These are phyloP conservation scores for Alternaria rosae DNA, from an alignment of 2,329 filamentous ascomycete genomes.

Conservation along the genomic window DNA sequence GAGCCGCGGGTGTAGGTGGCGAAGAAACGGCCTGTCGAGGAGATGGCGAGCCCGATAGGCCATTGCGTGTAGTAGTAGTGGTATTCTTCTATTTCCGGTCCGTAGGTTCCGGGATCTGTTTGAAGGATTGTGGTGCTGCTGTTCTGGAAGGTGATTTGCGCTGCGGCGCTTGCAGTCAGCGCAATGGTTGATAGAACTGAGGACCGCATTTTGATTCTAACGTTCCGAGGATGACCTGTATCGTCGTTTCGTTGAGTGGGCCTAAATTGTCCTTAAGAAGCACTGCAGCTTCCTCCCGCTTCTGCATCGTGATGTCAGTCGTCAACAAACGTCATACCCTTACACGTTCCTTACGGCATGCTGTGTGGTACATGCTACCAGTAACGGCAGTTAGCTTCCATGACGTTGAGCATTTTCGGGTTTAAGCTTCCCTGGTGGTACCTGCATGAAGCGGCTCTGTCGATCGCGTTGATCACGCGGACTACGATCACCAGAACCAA, in stretches of 20 bases:
- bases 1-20: constrained; percentile 59
- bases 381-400: constrained; percentile 1
- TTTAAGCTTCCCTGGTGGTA: constrained; percentile 4
- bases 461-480: neutral
- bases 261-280: neutral
- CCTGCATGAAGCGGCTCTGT: constrained; percentile 6
- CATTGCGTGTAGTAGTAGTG: constrained; percentile 59
- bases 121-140: constrained; percentile 47
- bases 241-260: neutral
- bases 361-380: neutral
- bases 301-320: constrained; percentile 4
- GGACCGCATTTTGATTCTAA: neutral
- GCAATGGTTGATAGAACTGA: neutral
- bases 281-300: neutral
- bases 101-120: constrained; percentile 58
- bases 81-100: constrained; percentile 57
- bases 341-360: neutral
- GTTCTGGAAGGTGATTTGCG: constrained; percentile 27
- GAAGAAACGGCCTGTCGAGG: constrained; percentile 58
- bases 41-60: constrained; percentile 59
- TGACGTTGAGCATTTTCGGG: constrained; percentile 11
- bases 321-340: constrained; percentile 3
- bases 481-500: neutral
- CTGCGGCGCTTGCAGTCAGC: neutral
- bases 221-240: rapidly evolving